Base-by-base conservation (phyloP, 345 rosid genomes). In the Carallia pectinifolia region DNA sequence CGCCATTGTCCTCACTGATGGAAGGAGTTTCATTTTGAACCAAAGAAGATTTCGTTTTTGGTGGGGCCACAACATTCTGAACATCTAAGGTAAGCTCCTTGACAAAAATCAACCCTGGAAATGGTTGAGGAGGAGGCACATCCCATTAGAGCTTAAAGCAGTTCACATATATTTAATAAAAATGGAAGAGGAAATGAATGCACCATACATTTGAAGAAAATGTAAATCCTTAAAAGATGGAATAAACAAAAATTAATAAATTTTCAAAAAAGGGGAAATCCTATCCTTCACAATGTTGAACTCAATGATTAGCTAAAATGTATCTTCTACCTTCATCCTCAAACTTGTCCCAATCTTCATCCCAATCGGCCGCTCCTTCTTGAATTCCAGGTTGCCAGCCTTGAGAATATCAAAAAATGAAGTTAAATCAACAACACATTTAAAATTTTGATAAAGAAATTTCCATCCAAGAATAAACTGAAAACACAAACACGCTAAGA, bases 371-470 rank as follows among this genome's bases (percentile, higher is more conserved):
- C 48, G 96, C 82, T 78, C 82, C 84, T 85, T 82, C 96, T 84
- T 89, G 98, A 72, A 95, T 88, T 75, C 99, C 98, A 78, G 86
- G 82, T 79, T 95, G 99, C 99, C 99, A 92, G 66, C 98, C 99
- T 95, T 73, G 60, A 63, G 67, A 77, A 54, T 1, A 76, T 50
- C 50, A 64, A 52, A 2, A 27, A 27, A 62, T n/a, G 30, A 63
- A 44, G 37, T 1, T 53, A 61, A 61, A 74, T 38, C 10, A 38
- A 2, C 5, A 54, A 54, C 18, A 54, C n/a, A n/a, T 18, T 27
- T 18, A 54, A 5, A 23, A 53, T 17, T 23, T 30, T 53, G 8
- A 19, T 2, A 7, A 54, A 54, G 16, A 58, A 1, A 19, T 54
- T 54, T 54, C 9, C 29, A 54, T 54, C 27, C 27, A 19, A 54